Evolutionary conservation across 2,329 filamentous ascomycete species (phyloP).

Genomic region (Lecanosticta acicola): DNA sequence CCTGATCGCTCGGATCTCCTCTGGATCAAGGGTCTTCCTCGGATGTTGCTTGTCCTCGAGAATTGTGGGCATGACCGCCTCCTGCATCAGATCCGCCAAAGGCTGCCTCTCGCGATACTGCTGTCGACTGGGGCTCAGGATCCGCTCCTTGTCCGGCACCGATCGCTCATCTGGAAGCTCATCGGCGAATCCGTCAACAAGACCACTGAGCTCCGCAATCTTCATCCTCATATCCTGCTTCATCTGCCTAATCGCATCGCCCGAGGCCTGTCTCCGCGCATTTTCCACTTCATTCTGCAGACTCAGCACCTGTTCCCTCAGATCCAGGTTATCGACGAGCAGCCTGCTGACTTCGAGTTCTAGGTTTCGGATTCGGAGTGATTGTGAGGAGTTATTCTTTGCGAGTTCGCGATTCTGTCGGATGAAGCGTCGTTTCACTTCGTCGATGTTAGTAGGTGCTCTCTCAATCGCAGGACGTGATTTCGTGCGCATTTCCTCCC

Average conservation of each 20-base stretch:
- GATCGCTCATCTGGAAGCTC: conserved; percentile 20
- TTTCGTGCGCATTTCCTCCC: conserved; percentile 31
- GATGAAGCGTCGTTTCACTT: conserved; percentile 73
- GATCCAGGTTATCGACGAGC: conserved; percentile 70
- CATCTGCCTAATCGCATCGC: conserved; percentile 62
- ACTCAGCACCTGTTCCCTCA: conserved; percentile 64
- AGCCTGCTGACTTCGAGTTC: conserved; percentile 70
- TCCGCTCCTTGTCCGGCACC: conserved; percentile 10
- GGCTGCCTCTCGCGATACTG: conserved; percentile 31
- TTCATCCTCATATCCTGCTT: conserved; percentile 67
- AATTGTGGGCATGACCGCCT: conserved; percentile 56
- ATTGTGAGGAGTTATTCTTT: conserved; percentile 68
- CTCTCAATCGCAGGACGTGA: conserved; percentile 16
- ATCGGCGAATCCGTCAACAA: conserved; percentile 60
- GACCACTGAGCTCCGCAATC: conserved; percentile 61
- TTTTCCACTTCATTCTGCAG: conserved; percentile 60
- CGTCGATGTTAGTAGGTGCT: conserved; percentile 28
- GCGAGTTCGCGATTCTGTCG: conserved; percentile 81
- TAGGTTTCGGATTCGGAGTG: conserved; percentile 67
- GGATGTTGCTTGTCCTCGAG: conserved; percentile 64
- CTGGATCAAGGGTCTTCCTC: conserved; percentile 57
- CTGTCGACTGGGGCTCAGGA: conserved; percentile 20
- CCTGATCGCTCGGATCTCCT: conserved; percentile 50
- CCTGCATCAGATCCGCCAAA: conserved; percentile 29
- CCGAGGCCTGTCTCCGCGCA: conserved; percentile 53